Conservation (phyloP, 352 stramenopile genomes). For the Pythium biforme region DNA sequence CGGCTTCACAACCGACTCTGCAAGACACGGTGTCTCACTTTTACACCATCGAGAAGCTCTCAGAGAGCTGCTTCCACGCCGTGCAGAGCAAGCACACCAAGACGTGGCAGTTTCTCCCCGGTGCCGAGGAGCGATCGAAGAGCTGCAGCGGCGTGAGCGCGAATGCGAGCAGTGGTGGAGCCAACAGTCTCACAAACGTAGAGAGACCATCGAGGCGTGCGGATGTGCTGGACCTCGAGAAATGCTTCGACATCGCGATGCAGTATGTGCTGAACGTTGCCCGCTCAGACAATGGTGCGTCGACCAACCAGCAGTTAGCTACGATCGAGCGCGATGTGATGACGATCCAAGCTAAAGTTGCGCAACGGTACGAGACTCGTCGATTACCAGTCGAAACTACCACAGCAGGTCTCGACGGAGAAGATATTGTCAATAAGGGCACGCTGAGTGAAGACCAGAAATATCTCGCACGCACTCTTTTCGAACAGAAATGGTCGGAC, state of each 20-base stretch:
- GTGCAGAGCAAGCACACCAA: conserved; percentile 62
- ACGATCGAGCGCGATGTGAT: conserved; percentile 72
- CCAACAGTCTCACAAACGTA: conserved; percentile 48
- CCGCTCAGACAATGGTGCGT: conserved; percentile 32
- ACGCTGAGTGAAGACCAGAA: conserved; percentile 23
- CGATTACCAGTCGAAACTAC: not conserved
- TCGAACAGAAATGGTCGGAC: conserved; percentile 91
- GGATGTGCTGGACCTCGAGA: conserved; percentile 68
- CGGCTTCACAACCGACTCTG: conserved; percentile 1
- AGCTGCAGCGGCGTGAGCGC: conserved; percentile 36
- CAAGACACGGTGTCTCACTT: conserved; percentile 58
- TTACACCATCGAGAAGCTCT: conserved; percentile 76
- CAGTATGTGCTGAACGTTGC: conserved; percentile 55
- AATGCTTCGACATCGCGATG: conserved; percentile 67
- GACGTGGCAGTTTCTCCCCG: conserved; percentile 72
- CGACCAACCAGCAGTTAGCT: conserved; percentile 43
- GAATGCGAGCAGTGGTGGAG: conserved; percentile 30
- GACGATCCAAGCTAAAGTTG: conserved; percentile 47
- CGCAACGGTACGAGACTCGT: conserved; percentile 17
- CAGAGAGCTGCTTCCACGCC: conserved; percentile 66
- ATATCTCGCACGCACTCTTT: conserved; percentile 64
- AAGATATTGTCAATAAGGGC: not conserved
- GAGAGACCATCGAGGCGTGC: conserved; percentile 62
- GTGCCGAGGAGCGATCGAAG: conserved; percentile 59
- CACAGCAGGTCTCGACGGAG: not conserved